A percentile compares a stretch with the other conserved stretches of the same genome.
These are phyloP conservation scores for Picochlorum sp. DNA, from an alignment of 139 green algal species.

Conservation along the genomic window DNA sequence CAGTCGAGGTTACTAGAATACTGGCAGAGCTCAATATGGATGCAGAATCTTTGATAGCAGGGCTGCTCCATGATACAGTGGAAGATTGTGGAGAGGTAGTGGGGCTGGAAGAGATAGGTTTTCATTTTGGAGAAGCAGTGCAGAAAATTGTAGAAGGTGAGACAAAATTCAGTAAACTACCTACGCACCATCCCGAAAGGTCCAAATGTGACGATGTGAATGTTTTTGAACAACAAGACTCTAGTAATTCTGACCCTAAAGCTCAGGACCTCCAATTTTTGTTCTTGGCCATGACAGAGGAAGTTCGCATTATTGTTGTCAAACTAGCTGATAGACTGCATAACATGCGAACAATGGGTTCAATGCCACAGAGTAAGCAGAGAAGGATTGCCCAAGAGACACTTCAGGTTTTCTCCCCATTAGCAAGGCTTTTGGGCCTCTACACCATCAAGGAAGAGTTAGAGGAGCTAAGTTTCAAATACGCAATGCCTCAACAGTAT, in stretches of 20 bases:
- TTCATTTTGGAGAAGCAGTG: constrained; percentile 55
- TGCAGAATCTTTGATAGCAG: constrained; percentile 50
- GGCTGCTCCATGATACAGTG: constrained; percentile 84
- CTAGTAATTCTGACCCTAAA: constrained; percentile 26
- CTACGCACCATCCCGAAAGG: constrained; percentile 20
- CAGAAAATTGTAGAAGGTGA: constrained; percentile 82
- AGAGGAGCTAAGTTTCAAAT: constrained; percentile 72
- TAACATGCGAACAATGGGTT: constrained; percentile 87
- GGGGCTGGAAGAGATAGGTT: constrained; percentile 66
- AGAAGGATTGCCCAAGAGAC: constrained; percentile 65
- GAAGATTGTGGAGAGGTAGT: constrained; percentile 71
- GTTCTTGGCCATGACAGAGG: constrained; percentile 83
- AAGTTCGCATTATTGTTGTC: constrained; percentile 85
- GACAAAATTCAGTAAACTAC: constrained; percentile 68
- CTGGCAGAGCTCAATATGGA: constrained; percentile 65
- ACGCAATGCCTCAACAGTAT: constrained; percentile 21
- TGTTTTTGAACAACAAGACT: background rate
- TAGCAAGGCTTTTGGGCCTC: constrained; percentile 74
- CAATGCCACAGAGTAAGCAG: constrained; percentile 74
- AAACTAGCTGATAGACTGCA: constrained; percentile 88
- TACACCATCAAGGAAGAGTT: constrained; percentile 83
- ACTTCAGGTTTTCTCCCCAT: constrained; percentile 68
- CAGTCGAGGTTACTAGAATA: constrained; percentile 76
- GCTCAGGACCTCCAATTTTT: constrained; percentile 76
- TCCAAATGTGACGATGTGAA: background rate